phyloP scores from a whole-genome alignment of 2,329 filamentous ascomycete species.

The Coniella lustricola region DNA sequence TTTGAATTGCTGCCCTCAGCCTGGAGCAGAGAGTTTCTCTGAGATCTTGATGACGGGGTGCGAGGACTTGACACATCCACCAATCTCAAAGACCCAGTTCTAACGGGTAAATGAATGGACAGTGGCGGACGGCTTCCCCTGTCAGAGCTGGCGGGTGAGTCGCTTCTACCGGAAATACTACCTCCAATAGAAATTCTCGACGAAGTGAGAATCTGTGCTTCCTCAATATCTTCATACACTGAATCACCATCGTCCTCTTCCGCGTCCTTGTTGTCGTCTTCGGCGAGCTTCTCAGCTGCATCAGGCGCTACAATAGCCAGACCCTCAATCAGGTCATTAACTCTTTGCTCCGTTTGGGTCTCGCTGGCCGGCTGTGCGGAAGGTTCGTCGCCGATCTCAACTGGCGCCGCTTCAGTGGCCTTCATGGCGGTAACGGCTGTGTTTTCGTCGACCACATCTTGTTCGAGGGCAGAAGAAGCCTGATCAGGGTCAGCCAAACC shows the following conservation, averaged over 20 bases:
- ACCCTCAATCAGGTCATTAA: conserved; percentile 14
- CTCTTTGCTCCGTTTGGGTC: background rate
- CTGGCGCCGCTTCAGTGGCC: background rate
- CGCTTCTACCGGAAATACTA: conserved; percentile 38
- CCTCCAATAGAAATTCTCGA: conserved; percentile 40
- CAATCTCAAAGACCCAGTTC: conserved; percentile 47
- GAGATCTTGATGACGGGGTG: conserved; percentile 41
- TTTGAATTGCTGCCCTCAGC: conserved; percentile 29
- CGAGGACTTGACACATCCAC: conserved; percentile 49
- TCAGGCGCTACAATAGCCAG: background rate
- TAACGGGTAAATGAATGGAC: conserved; percentile 32
- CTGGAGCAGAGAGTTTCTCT: conserved; percentile 40
- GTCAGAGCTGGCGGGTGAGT: conserved; percentile 44
- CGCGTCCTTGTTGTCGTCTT: conserved; percentile 30
- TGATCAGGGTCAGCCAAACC: background rate
- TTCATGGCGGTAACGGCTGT: background rate
- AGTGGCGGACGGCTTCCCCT: conserved; percentile 24
- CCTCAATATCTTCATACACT: conserved; percentile 41
- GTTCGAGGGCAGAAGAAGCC: conserved; percentile 25
- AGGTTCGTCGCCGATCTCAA: conserved; percentile 25
- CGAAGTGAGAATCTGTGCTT: conserved; percentile 50
- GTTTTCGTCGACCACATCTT: conserved; percentile 27
- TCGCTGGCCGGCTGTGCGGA: conserved; percentile 38
- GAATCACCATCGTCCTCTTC: conserved; percentile 39
- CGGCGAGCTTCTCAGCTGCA: background rate